These are phyloP conservation scores for Apiospora rasikravindrae DNA, from an alignment of 2,329 filamentous ascomycete genomes.

Conservation along the genomic window DNA sequence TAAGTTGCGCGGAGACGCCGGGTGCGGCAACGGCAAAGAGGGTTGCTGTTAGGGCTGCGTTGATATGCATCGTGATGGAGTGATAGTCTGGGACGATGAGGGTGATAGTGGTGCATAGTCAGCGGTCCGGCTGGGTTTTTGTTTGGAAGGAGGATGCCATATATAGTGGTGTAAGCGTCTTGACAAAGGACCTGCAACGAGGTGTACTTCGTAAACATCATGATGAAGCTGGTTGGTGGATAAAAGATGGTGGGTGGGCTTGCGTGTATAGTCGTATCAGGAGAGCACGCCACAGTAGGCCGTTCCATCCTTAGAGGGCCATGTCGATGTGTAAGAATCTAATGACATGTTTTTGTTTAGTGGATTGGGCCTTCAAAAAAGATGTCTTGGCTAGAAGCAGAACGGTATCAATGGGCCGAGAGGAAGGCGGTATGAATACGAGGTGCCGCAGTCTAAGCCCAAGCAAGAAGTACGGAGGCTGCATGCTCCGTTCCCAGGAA, in stretches of 20 bases:
- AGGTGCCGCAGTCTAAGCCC: not conserved
- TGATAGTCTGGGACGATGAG: not conserved
- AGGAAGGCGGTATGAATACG: not conserved
- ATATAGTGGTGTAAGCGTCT: not conserved
- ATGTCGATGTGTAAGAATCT: not conserved
- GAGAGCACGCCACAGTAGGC: not conserved
- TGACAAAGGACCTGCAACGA: not conserved
- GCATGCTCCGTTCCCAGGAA: not conserved
- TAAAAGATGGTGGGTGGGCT: not conserved
- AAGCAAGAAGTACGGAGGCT: conserved; percentile 1
- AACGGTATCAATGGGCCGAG: not conserved
- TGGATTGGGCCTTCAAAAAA: not conserved
- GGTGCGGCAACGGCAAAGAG: conserved; percentile 27
- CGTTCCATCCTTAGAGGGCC: not conserved
- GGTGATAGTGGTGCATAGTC: not conserved
- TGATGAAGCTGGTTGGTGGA: conserved; percentile 13
- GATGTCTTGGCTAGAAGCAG: not conserved
- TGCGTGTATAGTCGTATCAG: not conserved
- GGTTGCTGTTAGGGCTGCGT: not conserved
- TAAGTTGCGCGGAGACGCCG: conserved; percentile 43
- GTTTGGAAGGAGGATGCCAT: not conserved
- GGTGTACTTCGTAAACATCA: not conserved
- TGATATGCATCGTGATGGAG: not conserved
- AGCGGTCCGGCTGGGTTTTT: not conserved
- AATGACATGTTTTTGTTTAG: not conserved